phyloP scores from a whole-genome alignment of 176 grass and related monocot genomes.

The Stipa capillata region DNA sequence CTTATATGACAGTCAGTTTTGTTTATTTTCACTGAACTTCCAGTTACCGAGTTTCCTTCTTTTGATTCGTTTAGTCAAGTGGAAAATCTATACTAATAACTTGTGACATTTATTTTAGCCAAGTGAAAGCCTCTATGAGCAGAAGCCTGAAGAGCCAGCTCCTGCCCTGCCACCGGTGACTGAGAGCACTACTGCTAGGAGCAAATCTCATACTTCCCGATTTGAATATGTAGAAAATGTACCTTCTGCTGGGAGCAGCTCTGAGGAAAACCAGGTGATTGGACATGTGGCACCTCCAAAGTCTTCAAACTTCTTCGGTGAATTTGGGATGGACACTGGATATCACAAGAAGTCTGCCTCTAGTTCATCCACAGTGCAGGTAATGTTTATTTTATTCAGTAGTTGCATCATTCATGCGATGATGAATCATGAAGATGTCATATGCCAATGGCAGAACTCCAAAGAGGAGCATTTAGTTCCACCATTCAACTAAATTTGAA shows the following conservation, averaged over 20 bases:
- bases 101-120: conserved; percentile 33
- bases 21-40: background rate
- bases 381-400: conserved; percentile 19
- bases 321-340: conserved; percentile 87
- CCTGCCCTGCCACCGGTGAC: conserved; percentile 34
- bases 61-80: background rate
- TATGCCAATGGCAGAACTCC: background rate
- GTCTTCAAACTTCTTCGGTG: conserved; percentile 84
- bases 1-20: background rate
- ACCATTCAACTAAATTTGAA: background rate
- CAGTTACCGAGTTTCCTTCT: background rate
- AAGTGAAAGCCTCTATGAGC: conserved; percentile 92
- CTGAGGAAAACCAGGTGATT: conserved; percentile 36
- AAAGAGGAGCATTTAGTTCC: background rate
- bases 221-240: conserved; percentile 83
- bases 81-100: background rate
- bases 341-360: conserved; percentile 61
- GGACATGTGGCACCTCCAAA: conserved; percentile 88
- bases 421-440: background rate
- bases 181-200: conserved; percentile 24
- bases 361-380: conserved; percentile 73
- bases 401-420: background rate
- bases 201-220: conserved; percentile 58
- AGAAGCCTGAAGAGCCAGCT: conserved; percentile 86
- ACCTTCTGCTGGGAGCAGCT: conserved; percentile 31